A percentile compares a stretch with the other conserved stretches of the same genome.
Conservation (phyloP, 768 basidiomycete genomes). For the Favolaschia claudopus region DNA sequence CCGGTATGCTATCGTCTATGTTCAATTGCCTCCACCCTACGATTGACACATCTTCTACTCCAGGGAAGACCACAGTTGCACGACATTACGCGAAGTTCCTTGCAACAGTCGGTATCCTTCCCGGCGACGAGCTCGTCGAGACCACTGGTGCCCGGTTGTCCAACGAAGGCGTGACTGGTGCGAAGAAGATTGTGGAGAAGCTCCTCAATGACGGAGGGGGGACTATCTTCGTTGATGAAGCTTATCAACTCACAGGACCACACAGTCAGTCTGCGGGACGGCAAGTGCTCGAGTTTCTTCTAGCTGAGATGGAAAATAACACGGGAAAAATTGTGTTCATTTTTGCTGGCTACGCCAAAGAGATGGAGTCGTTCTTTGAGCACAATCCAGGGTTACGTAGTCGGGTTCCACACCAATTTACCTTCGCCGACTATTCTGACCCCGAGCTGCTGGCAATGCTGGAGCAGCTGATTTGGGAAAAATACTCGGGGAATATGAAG, state of each 20-base stretch:
- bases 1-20: constrained; percentile 52
- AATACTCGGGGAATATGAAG: constrained; percentile 57
- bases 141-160: constrained; percentile 69
- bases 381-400: constrained; percentile 75
- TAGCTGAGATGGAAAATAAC: constrained; percentile 80
- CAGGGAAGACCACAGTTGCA: constrained; percentile 78
- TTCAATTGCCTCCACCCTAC: too few relatives aligned
- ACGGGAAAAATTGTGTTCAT: constrained; percentile 72
- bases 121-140: constrained; percentile 62
- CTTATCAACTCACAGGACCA: constrained; percentile 66
- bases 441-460: constrained; percentile 64
- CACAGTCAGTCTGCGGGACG: constrained; percentile 51
- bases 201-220: constrained; percentile 65
- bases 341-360: constrained; percentile 71
- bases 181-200: constrained; percentile 56
- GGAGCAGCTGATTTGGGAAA: constrained; percentile 52
- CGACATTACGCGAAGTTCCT: constrained; percentile 70
- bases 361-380: constrained; percentile 83
- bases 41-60: not conserved
- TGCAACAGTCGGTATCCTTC: constrained; percentile 59
- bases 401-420: constrained; percentile 68
- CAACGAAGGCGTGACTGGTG: constrained; percentile 60
- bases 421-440: constrained; percentile 70
- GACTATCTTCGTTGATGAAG: constrained; percentile 74
- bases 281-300: constrained; percentile 71